phyloP scores from a whole-genome alignment of 1,139 yeast species.

The Magnusiomyces clavatus region DNA sequence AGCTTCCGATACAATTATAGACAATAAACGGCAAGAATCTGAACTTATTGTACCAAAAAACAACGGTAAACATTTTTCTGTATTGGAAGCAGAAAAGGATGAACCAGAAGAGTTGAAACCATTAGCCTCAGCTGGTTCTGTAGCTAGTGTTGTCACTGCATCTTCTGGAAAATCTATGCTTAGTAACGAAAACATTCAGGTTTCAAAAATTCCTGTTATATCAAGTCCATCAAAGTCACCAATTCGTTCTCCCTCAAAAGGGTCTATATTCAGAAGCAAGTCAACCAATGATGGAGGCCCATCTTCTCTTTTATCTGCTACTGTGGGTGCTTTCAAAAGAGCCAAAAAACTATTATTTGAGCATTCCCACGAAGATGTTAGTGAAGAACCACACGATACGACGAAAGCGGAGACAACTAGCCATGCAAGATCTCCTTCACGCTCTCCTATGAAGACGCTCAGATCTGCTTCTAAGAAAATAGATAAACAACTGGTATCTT shows the following conservation, averaged over 20 bases:
- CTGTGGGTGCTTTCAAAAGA: constrained; percentile 14
- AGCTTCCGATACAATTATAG: not conserved
- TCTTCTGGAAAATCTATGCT: constrained; percentile 2
- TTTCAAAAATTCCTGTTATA: not conserved
- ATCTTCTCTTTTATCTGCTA: constrained; percentile 7
- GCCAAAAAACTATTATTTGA: constrained; percentile 13
- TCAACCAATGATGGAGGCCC: constrained; percentile 2
- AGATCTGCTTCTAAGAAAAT: not conserved
- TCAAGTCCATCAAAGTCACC: constrained; percentile 2
- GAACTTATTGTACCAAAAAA: too few species aligned
- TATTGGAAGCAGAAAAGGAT: constrained; percentile 6
- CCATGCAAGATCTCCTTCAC: not conserved
- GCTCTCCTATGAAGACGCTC: not conserved
- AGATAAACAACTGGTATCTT: too few species aligned
- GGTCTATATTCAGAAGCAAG: constrained; percentile 6
- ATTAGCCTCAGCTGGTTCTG: constrained; percentile 11
- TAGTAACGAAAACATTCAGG: not conserved
- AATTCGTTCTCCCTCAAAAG: not conserved
- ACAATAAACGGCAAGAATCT: too few species aligned
- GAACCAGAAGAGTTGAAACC: constrained; percentile 20
- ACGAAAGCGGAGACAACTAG: not conserved
- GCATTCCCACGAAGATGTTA: not conserved
- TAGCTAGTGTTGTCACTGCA: not conserved
- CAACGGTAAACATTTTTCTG: too few species aligned
- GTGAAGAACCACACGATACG: not conserved